Evolutionary conservation across 192 early-diverging fungal genomes (phyloP), one percentile per base, ranked within the genome.

Genomic region (Coemansia asiatica): DNA sequence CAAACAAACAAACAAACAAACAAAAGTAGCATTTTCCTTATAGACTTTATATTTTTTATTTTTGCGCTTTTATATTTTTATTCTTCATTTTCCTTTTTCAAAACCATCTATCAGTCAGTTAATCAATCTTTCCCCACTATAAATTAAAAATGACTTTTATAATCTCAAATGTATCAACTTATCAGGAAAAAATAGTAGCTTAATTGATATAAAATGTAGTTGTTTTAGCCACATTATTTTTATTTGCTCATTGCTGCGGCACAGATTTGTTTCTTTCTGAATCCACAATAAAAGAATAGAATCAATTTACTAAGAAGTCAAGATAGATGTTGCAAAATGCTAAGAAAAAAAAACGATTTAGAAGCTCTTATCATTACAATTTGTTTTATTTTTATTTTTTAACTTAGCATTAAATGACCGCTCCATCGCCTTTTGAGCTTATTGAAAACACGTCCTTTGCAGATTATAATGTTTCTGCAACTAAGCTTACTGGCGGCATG

Each of bases 401-500:
- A 28, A 55, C 64, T 18, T 53, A 16, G 40, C 40, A 44, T 44
- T 44, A 5, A 29, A 29, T 29, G 29, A 1, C 27, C 3, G 36
- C 19, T 28, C 70, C 70, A 49, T 72, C 63, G 22, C 72, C 72
- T 1, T 19, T 74, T 46, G 61, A 48, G 8, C 66, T 74, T 35
- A 21, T 74, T 18, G 50, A 51, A 18, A 31, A 56, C 35, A 74
- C 72, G 18, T 49, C 61, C 15, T 76, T 51, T 26, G 53, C 40
- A 12, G 36, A 57, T 21, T 76, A 70, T 50, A 63, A 28, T 18
- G 63, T 47, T 22, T 62, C 60, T 0, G 56, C 59, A 31, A 57
- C 38, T 28, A 65, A 60, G 60, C 68, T 76, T 1, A 76, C 74
- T 4, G 74, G 74, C 16, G 74, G 68, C 22, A 44, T 61, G 54